Evolutionary conservation across 441 rosid genomes (phyloP).

Genomic region (Gossypium laxum): DNA sequence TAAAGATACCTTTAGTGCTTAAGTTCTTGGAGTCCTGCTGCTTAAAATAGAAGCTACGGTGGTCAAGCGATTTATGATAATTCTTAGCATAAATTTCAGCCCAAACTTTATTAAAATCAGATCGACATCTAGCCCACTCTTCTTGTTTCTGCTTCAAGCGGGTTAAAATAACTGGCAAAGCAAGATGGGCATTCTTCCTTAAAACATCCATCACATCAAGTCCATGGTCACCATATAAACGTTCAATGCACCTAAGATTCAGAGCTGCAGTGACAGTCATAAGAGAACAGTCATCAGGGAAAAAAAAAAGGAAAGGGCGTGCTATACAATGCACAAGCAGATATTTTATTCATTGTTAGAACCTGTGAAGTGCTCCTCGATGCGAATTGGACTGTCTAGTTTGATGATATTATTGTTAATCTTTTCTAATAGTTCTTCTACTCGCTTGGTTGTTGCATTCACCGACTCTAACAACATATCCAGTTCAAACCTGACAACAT

Average conservation of each 20-base stretch:
- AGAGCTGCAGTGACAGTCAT: slow-evolving; percentile 44
- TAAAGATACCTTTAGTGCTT: slow-evolving; percentile 70
- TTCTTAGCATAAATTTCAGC: slow-evolving; percentile 90
- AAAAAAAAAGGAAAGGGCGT: slow-evolving; percentile 7
- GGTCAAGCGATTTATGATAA: slow-evolving; percentile 93
- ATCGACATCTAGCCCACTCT: slow-evolving; percentile 89
- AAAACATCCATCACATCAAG: slow-evolving; percentile 86
- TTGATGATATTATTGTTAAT: slow-evolving; percentile 53
- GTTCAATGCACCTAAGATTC: slow-evolving; percentile 86
- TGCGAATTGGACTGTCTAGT: slow-evolving; percentile 44
- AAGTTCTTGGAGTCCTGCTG: slow-evolving; percentile 91
- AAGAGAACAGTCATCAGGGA: slow-evolving; percentile 16
- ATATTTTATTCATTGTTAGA: slow-evolving; percentile 13
- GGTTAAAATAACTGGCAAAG: slow-evolving; percentile 83
- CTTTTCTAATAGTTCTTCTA: slow-evolving; percentile 76
- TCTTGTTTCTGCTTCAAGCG: slow-evolving; percentile 98
- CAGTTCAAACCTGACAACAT: slow-evolving; percentile 77
- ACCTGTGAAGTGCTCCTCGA: slow-evolving; percentile 89
- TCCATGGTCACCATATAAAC: slow-evolving; percentile 93
- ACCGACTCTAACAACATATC: slow-evolving; percentile 96
- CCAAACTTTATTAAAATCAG: slow-evolving; percentile 97
- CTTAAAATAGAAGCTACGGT: slow-evolving; percentile 95
- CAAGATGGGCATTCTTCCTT: slow-evolving; percentile 73
- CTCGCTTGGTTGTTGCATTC: slow-evolving; percentile 67
- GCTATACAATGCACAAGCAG: neutral